phyloP scores from a whole-genome alignment of 2,329 filamentous ascomycete genomes.

The Reticulascus tulasneorum region DNA sequence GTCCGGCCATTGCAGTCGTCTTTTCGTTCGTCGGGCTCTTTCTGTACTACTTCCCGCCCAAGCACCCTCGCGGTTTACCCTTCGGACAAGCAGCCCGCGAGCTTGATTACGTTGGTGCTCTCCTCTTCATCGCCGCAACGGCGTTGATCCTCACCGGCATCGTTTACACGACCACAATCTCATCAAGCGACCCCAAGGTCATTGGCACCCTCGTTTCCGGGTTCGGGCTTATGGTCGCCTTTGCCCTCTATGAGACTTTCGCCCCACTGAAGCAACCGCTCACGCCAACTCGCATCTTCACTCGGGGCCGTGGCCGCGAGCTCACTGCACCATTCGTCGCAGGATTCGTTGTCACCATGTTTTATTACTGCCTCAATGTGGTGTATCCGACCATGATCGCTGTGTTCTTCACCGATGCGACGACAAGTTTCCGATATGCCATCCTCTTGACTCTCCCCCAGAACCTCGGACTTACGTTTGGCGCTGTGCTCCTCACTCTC shows the following conservation, averaged over 20 bases:
- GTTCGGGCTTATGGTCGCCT: constrained; percentile 27
- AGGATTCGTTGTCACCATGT: constrained; percentile 45
- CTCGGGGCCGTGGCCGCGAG: constrained; percentile 38
- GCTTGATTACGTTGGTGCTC: constrained; percentile 33
- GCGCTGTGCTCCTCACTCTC: constrained; percentile 34
- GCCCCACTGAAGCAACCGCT: constrained; percentile 32
- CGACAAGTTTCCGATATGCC: constrained; percentile 27
- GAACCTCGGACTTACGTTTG: constrained; percentile 39
- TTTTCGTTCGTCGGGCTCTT: constrained; percentile 39
- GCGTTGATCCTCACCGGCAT: constrained; percentile 34
- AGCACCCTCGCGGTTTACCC: constrained; percentile 28
- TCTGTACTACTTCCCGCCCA: constrained; percentile 28
- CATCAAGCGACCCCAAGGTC: constrained; percentile 30
- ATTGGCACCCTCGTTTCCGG: constrained; percentile 32
- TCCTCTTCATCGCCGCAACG: constrained; percentile 31
- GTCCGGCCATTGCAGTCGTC: constrained; percentile 35
- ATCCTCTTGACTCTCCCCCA: constrained; percentile 37
- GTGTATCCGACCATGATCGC: constrained; percentile 44
- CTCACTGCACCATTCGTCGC: constrained; percentile 42
- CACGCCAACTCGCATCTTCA: constrained; percentile 41
- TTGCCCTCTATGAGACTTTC: constrained; percentile 35
- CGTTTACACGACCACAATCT: constrained; percentile 31
- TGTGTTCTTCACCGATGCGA: constrained; percentile 35
- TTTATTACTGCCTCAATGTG: constrained; percentile 44
- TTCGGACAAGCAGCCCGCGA: constrained; percentile 28